Base-by-base conservation (phyloP, 345 rosid genomes). In the Citrus unshiu region DNA sequence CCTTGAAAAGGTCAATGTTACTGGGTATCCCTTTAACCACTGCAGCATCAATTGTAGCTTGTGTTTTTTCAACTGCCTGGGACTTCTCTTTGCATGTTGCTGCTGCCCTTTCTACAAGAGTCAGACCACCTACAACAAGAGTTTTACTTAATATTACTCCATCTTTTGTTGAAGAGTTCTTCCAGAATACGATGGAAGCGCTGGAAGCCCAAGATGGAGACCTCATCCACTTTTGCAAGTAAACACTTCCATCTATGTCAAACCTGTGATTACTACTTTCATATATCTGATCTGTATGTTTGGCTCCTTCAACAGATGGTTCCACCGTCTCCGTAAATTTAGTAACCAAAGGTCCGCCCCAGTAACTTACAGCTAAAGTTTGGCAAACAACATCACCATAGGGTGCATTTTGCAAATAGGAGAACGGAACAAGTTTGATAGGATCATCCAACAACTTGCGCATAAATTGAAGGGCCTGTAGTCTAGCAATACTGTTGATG, bases 31-130 rank as follows among this genome's bases (percentile, higher is more conserved):
- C 99, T 87, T 90, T 78, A 64, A 96, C 84, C 86, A 84, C 90
- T 54, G 99, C 99, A 80, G 99, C 99, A 83, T 93, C 91, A 66
- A 96, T 91, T 32, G 99, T 96, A 59, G 97, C 99, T 86, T 93
- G 99, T 72, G 99, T 92, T 81, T 88, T 92, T 77, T 96, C 94
- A 57, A 91, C 93, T 64, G 87, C 89, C 80, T 81, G 91, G 39
- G 81, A 87, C 81, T 90, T 96, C 76, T 90, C 80, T 84, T 78
- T 88, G 88, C 97, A 96, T 68, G 80, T 83, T 56, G 79, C 73
- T 70, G 91, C 92, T 79, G 97, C 97, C 84, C 90, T 92, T 86
- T 96, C 97, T 62, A 88, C 86, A 43, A 90, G 90, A 69, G 91
- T 85, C 79, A 75, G 81, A 85, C 90, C 97, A 57, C 91, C 99